These are phyloP conservation scores for Xylariales sp. DNA, from an alignment of 2,329 filamentous ascomycete genomes.

Conservation along the genomic window DNA sequence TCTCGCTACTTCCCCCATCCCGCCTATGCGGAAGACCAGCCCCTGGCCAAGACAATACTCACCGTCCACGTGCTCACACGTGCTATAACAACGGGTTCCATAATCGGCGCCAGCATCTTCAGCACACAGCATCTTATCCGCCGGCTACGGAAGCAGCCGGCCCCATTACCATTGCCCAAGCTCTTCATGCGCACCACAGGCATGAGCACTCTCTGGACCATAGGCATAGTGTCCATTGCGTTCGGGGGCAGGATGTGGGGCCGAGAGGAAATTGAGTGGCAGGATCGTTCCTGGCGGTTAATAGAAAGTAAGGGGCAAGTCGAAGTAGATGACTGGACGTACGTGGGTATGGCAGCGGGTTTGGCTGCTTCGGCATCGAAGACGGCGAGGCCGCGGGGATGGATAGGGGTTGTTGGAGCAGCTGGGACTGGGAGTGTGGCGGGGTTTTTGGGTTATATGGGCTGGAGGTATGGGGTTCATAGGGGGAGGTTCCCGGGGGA, in stretches of 20 bases:
- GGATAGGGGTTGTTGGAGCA: conserved; percentile 38
- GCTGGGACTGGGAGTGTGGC: conserved; percentile 42
- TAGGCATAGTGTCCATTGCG: conserved; percentile 38
- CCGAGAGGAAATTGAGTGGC: conserved; percentile 57
- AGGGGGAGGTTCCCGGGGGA: conserved; percentile 31
- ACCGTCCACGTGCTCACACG: conserved; percentile 55
- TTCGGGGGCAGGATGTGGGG: conserved; percentile 49
- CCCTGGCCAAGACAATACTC: conserved; percentile 49
- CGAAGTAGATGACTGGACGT: conserved; percentile 52
- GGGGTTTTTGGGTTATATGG: conserved; percentile 44
- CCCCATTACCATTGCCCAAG: conserved; percentile 22
- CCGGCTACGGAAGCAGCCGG: conserved; percentile 22
- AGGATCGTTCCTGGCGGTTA: conserved; percentile 58
- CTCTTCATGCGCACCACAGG: conserved; percentile 41
- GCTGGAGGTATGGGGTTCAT: conserved; percentile 45
- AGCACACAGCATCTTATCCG: conserved; percentile 27
- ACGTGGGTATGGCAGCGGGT: conserved; percentile 34
- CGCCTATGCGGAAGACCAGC: conserved; percentile 60
- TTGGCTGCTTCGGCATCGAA: conserved; percentile 25
- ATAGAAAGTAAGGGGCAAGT: conserved; percentile 53
- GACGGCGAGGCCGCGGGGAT: conserved; percentile 28
- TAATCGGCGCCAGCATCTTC: conserved; percentile 39
- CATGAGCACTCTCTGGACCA: conserved; percentile 39
- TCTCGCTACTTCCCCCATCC: conserved; percentile 52
- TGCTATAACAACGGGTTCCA: conserved; percentile 46